Base-by-base conservation (phyloP, 495 filamentous ascomycete genomes). In the Penicillium manginii region DNA sequence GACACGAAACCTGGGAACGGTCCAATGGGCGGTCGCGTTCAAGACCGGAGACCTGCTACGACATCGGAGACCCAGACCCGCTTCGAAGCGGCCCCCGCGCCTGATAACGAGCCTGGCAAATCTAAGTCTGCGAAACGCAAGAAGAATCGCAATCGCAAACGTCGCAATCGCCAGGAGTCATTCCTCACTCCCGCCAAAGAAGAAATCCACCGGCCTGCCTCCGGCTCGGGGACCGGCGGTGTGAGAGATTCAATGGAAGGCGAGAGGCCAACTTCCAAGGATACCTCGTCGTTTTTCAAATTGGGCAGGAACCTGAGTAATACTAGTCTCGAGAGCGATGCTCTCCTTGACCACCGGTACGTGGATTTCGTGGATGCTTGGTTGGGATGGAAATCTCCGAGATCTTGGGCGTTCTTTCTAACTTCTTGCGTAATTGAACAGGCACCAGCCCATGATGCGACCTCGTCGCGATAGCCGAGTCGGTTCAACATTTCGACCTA, bases 321-420 rank as follows among this genome's bases (percentile, higher is more conserved):
- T 67, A 91, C 90, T 4, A 96, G 91, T 66, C 73, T 96, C 52
- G 91, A 93, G 54, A 93, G 90, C 66, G 84, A 91, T 63, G 86
- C 84, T 4, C 77, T 96, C 47, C 73, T 96, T 43, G 91, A 96
- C 67, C 91, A 96, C 65, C 81, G 90, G 90, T 91, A 76, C 45
- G 65, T 50, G 58, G 15, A 29, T 32, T 52, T 26, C 18, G n/a
- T 17, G 15, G 17, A 40, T 40, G 7, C 11, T 12, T 42, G n/a
- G 33, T 46, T 37, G 18, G 29, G 33, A 19, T 32, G 37, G 12
- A 15, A 54, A 54, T 37, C 15, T 11, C 15, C 2, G 47, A 18
- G 47, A 29, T 50, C 5, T 8, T 18, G 31, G 23, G 19, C 14
- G 0, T 35, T 57, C 17, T 15, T 50, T 57, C 43, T 60, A 53